phyloP scores from a whole-genome alignment of 495 filamentous ascomycete genomes.

The Aspergillus sparsus region DNA sequence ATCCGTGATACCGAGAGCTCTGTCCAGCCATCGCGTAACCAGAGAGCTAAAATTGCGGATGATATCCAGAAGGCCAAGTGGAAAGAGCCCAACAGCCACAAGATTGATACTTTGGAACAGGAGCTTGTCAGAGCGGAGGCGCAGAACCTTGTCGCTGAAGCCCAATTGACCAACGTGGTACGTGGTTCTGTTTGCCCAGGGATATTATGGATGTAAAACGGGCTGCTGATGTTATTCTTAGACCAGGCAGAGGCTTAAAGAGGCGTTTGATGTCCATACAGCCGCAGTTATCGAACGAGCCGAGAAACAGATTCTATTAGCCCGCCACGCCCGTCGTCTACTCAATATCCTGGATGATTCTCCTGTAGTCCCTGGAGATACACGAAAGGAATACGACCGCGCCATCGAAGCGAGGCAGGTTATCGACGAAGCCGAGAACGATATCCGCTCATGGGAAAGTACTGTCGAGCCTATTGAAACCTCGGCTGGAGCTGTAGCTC shows the following conservation, averaged over 20 bases:
- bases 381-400: slow-evolving; percentile 63
- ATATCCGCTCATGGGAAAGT: slow-evolving; percentile 72
- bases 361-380: slow-evolving; percentile 84
- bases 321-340: slow-evolving; percentile 81
- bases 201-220: too few species aligned
- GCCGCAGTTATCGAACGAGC: slow-evolving; percentile 89
- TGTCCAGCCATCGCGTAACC: slow-evolving; percentile 88
- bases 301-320: slow-evolving; percentile 93
- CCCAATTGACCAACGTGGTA: slow-evolving; percentile 92
- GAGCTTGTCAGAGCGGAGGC: slow-evolving; percentile 95
- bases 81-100: slow-evolving; percentile 79
- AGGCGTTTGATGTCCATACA: slow-evolving; percentile 85
- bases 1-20: slow-evolving; percentile 89
- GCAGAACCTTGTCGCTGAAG: slow-evolving; percentile 92
- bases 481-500: slow-evolving; percentile 12
- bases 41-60: slow-evolving; percentile 79
- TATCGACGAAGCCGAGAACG: slow-evolving; percentile 90
- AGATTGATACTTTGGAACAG: slow-evolving; percentile 82
- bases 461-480: slow-evolving; percentile 54
- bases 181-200: slow-evolving; percentile 7
- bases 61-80: slow-evolving; percentile 87
- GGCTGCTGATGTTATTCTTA: slow-evolving; percentile 27
- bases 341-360: slow-evolving; percentile 89
- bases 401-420: slow-evolving; percentile 70
- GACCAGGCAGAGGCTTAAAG: slow-evolving; percentile 91